phyloP scores from a whole-genome alignment of 2,329 filamentous ascomycete species.

The Pyrenochaeta sp. region DNA sequence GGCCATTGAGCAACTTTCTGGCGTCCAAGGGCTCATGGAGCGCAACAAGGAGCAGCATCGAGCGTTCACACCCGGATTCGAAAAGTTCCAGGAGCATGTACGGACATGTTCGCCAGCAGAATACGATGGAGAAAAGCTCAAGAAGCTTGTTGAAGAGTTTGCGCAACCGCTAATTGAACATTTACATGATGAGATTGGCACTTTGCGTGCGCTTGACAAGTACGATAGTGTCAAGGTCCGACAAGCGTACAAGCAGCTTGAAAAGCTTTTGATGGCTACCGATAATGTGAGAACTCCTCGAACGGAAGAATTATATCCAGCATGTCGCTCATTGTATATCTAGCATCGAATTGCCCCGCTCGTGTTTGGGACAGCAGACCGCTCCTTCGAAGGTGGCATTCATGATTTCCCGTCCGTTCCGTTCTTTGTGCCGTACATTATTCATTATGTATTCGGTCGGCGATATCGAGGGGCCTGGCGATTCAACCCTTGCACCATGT shows the following conservation, averaged over 20 bases:
- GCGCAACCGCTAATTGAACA: conserved; percentile 20
- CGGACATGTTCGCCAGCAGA: conserved; percentile 3
- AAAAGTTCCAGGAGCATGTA: conserved; percentile 35
- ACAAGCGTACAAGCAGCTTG: conserved; percentile 15
- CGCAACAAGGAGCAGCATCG: conserved; percentile 64
- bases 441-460: conserved; percentile 41
- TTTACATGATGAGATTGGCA: conserved; percentile 30
- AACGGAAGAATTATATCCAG: background rate
- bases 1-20: conserved; percentile 61
- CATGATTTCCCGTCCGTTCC: conserved; percentile 43
- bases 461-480: conserved; percentile 43
- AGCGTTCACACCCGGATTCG: conserved; percentile 62
- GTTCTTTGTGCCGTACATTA: conserved; percentile 45
- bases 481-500: conserved; percentile 42
- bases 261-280: conserved; percentile 39
- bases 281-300: conserved; percentile 42
- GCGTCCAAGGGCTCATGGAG: conserved; percentile 60
- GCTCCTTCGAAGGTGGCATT: conserved; percentile 42
- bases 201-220: conserved; percentile 19
- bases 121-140: background rate
- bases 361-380: conserved; percentile 46
- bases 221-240: conserved; percentile 23
- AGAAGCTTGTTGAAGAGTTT: conserved; percentile 23
- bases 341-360: conserved; percentile 43
- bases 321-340: conserved; percentile 10